Percentiles rank a stretch among this genome's conserved stretches.
Conservation (phyloP, 805 yeast species). For the Hanseniaspora mollemarum region DNA sequence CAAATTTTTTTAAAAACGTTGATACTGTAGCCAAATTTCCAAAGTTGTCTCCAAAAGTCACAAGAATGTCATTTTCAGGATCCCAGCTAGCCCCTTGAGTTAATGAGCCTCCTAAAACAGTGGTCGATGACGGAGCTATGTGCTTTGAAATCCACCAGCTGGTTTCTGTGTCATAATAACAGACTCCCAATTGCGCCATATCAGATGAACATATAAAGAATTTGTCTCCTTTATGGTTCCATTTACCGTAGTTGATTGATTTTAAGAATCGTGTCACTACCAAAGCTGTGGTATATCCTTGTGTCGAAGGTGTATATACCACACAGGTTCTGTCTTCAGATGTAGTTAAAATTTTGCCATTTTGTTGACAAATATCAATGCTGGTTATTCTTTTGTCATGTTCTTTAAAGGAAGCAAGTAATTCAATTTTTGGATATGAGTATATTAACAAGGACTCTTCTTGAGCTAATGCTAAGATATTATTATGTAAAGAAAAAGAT, state of each 20-base stretch:
- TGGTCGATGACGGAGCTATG: constrained; percentile 86
- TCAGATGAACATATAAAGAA: constrained; percentile 97
- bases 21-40: constrained; percentile 86
- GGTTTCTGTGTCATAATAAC: constrained; percentile 90
- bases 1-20: constrained; percentile 79
- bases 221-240: constrained; percentile 93
- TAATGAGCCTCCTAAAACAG: constrained; percentile 77
- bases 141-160: constrained; percentile 99
- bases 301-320: constrained; percentile 76
- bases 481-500: constrained; percentile 28
- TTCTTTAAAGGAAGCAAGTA: constrained; percentile 57
- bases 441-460: constrained; percentile 67
- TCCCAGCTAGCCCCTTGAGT: constrained; percentile 26
- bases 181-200: constrained; percentile 72
- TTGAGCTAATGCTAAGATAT: constrained; percentile 68
- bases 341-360: constrained; percentile 84
- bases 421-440: constrained; percentile 35
- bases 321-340: constrained; percentile 96
- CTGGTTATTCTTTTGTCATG: constrained; percentile 94
- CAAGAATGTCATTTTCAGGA: constrained; percentile 64
- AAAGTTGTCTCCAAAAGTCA: constrained; percentile 87
- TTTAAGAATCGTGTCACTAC: constrained; percentile 86
- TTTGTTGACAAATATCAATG: constrained; percentile 71
- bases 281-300: constrained; percentile 72
- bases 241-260: constrained; percentile 85